phyloP scores from a whole-genome alignment of 169 alveolate genomes.

The Neospora caninum region DNA sequence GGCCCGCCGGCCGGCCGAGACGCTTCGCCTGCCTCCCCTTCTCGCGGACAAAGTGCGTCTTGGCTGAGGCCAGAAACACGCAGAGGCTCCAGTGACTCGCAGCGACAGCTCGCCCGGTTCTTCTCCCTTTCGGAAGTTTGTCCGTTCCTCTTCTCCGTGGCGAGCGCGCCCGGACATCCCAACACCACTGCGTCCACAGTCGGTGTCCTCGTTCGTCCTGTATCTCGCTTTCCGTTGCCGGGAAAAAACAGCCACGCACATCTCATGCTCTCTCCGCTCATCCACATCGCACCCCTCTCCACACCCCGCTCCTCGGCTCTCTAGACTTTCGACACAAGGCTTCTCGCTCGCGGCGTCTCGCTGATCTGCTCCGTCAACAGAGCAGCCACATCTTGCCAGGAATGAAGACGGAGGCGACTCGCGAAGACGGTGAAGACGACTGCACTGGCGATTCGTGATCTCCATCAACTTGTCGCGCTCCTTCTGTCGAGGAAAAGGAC shows the following conservation, averaged over 20 bases:
- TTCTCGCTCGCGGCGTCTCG: no score
- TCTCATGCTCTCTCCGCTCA: no score
- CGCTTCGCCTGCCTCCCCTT: not conserved
- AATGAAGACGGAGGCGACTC: not conserved
- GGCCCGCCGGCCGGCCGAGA: not conserved
- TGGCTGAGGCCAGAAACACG: not conserved
- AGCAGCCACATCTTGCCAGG: no score
- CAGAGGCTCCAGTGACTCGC: slow-evolving; percentile 1
- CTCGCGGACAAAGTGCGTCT: not conserved
- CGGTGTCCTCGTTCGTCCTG: no score
- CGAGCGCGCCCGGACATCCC: no score
- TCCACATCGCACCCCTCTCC: no score
- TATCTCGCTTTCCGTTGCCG: no score
- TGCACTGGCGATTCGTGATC: slow-evolving; percentile 29
- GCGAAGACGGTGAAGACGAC: not conserved
- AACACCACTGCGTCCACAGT: no score
- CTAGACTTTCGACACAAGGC: not conserved
- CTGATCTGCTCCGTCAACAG: no score
- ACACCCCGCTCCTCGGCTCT: not conserved
- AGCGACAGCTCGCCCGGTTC: not conserved
- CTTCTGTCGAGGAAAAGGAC: not conserved
- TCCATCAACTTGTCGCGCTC: slow-evolving; percentile 26
- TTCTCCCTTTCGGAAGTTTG: no score
- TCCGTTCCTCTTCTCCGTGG: no score
- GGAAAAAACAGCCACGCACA: no score